Base-by-base conservation (phyloP, 495 filamentous ascomycete genomes). In the Aspergillus conjunctus region DNA sequence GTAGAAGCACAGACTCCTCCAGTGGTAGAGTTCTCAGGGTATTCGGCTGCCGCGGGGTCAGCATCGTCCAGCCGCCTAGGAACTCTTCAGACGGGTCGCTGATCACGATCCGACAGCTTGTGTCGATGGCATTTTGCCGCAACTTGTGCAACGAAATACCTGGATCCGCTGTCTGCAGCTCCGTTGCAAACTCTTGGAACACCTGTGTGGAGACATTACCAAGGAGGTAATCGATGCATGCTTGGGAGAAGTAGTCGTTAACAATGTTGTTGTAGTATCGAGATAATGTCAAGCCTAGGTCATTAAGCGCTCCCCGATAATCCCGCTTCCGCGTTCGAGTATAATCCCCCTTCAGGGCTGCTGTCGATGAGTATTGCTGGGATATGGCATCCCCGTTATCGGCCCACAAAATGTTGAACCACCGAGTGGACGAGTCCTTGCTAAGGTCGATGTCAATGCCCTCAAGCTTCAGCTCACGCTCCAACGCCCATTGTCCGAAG, bases 391-490 rank as follows among this genome's bases (percentile, higher is more conserved):
- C 81, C n/a, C 81, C 93, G 62, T 97, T 97, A 66, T 98, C 93
- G 3, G 93, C 93, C 93, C 93, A 98, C 0, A 97, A 78, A 0
- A 85, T 89, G 74, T 98, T 97, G 74, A 97, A 97, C 91, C 92
- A 97, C 39, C 85, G 80, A 3, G 88, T 93, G 51, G 84, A 85
- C 21, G 88, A 87, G 66, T 93, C 89, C 11, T 73, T 67, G 60
- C 91, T 84, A 3, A 86, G 71, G 60, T 83, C 82, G 70, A 95
- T 85, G 34, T 86, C 78, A 52, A 94, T 81, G 14, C 88, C 88
- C 62, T 93, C 85, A n/a, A 83, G 78, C 54, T 83, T 85, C 12
- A 98, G 79, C 64, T 95, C 90, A 31, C 77, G 69, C 62, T 96
- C 90, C 20, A 98, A 80, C 33, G 87, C 87, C 73, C 85, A 80